A percentile compares a stretch with the other conserved stretches of the same genome.
phyloP scores from a whole-genome alignment of 1,284 basidiomycete genomes.

The Heimioporus retisporus region DNA sequence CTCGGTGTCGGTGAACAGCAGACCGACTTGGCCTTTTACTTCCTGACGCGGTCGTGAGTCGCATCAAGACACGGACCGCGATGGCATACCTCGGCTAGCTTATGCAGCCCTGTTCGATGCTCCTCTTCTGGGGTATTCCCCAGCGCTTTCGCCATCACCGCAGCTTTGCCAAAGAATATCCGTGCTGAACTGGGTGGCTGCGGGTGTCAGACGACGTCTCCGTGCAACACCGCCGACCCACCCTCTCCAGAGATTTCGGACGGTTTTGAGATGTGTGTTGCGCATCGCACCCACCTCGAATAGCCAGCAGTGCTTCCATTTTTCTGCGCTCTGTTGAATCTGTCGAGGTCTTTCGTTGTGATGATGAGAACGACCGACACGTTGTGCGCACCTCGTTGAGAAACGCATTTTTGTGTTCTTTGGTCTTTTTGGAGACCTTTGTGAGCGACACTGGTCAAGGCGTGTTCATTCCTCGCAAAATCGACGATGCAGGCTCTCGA shows the following conservation, averaged over 20 bases:
- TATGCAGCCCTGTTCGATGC: conserved; percentile 82
- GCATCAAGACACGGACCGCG: conserved; percentile 10
- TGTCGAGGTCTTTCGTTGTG: conserved; percentile 47
- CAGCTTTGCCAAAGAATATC: conserved; percentile 94
- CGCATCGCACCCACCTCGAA: conserved; percentile 97
- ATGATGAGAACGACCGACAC: conserved; percentile 13
- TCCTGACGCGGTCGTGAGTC: conserved; percentile 60
- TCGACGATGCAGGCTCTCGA: conserved; percentile 7
- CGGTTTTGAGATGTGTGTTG: conserved; percentile 94
- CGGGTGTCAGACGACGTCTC: conserved; percentile 22
- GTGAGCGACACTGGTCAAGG: conserved; percentile 72
- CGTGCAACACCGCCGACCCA: conserved; percentile 49
- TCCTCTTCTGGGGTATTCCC: conserved; percentile 92
- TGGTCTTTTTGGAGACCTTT: conserved; percentile 85
- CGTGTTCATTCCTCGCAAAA: conserved; percentile 23
- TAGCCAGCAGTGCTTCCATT: conserved; percentile 96
- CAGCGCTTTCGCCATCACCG: conserved; percentile 97
- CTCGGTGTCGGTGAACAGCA: conserved; percentile 92
- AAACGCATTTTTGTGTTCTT: conserved; percentile 86
- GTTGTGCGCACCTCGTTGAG: conserved; percentile 78
- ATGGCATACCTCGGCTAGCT: conserved; percentile 79
- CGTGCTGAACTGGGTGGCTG: conserved; percentile 73
- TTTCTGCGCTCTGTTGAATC: conserved; percentile 84
- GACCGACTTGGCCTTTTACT: conserved; percentile 93
- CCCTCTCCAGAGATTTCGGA: conserved; percentile 96